Base-by-base conservation (phyloP, 1,139 yeast genomes). In the Yamadazyma membranifaciens region DNA sequence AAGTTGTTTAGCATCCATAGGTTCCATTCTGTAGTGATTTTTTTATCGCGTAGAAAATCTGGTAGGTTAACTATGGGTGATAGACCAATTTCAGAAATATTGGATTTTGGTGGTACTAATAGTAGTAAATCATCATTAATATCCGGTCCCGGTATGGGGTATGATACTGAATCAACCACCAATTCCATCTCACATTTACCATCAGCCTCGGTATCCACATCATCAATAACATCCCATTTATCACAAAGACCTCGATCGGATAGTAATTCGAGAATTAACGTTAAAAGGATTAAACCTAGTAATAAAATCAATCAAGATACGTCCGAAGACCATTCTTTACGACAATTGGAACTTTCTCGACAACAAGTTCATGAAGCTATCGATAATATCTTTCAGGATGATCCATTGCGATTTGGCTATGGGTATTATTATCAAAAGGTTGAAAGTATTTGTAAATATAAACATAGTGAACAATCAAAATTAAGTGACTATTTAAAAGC, bases 1-100 rank as follows among this genome's bases (percentile, higher is more conserved):
- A 24, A 78, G 59, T 35, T 66, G 68, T 40, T 67, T 68, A 31
- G 76, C 69, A 43, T 70, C 73, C 4, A 31, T 35, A 4, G 11
- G 28, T 26, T 11, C 14, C 30, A 27, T 27, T 14, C 3, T 27
- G 13, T 10, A 16, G 9, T 31, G 6, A 7, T 13, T 29, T 13
- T 30, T 13, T 30, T 15, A 30, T 15, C 12, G n/a, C 20, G 20
- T 14, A 14, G 24, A 20, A 20, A 25, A 25, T 25, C 6, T 11
- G 4, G 28, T 25, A 7, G 28, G 28, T 25, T 25, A 10, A 34
- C 9, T 11, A 46, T 42, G 47, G 27, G 39, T 27, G 49, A 45
- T 34, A 40, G 20, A 30, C 46, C 43, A 13, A 38, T 46, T 27
- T 38, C 47, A 7, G 48, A 47, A 27, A 45, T 51, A 9, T 39